These are phyloP conservation scores for Lagenaria siceraria DNA, from an alignment of 306 rosid genomes.

Conservation along the genomic window DNA sequence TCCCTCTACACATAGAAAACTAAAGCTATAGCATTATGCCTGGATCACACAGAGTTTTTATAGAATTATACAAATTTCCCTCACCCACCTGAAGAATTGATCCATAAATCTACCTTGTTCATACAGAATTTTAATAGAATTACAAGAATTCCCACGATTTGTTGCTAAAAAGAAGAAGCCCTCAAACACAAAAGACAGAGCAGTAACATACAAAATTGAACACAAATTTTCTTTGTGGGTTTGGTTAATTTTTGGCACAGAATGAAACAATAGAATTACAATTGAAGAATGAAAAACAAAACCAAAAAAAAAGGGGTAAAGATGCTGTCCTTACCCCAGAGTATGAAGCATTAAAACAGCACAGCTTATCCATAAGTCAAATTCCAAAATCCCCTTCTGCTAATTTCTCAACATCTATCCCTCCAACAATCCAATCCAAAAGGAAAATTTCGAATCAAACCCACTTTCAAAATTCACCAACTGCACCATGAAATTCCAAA, in stretches of 20 bases:
- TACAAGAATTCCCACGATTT: neutral
- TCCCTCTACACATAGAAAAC: neutral
- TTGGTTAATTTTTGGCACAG: neutral
- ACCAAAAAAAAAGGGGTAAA: neutral
- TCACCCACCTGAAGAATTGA: neutral
- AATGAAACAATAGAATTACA: neutral
- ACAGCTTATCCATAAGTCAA: conserved; percentile 48
- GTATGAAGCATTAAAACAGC: conserved; percentile 58
- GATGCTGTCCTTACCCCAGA: conserved; percentile 43
- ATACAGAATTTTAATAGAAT: neutral
- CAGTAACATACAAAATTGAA: neutral
- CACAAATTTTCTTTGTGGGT: neutral
- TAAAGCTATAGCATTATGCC: neutral
- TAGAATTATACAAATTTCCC: neutral
- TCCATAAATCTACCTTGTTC: neutral
- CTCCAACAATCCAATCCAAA: conserved; percentile 19
- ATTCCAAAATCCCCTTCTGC: conserved; percentile 20
- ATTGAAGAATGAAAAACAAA: neutral
- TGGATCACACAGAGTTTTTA: neutral
- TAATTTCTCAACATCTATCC: conserved; percentile 33
- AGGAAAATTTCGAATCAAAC: conserved; percentile 24
- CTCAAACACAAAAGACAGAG: neutral
- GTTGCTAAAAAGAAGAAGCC: neutral
- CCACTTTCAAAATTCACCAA: conserved; percentile 17
- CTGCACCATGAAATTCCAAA: conserved; percentile 6